Evolutionary conservation across 2,329 filamentous ascomycete species (phyloP).

Genomic region (Alternaria gaisen): DNA sequence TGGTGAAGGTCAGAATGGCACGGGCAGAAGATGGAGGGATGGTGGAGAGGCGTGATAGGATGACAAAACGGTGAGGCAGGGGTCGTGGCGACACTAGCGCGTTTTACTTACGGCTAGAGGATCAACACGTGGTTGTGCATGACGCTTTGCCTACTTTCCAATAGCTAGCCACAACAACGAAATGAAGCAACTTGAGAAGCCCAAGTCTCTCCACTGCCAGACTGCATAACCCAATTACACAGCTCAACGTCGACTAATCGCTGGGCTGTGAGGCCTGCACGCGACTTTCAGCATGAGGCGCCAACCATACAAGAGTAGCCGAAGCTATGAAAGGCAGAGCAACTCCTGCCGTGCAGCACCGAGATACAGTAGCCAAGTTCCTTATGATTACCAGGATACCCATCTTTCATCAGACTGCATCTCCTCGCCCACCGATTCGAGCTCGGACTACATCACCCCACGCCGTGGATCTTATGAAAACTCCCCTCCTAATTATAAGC

Average conservation of each 20-base stretch:
- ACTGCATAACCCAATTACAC: slow-evolving; percentile 6
- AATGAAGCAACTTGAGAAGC: slow-evolving; percentile 5
- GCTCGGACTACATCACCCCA: slow-evolving; percentile 15
- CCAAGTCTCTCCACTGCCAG: slow-evolving; percentile 1
- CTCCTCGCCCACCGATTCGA: slow-evolving; percentile 4
- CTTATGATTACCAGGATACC: slow-evolving; percentile 4
- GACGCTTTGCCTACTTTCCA: slow-evolving; percentile 2
- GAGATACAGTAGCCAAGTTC: not conserved
- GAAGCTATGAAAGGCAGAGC: slow-evolving; percentile 7
- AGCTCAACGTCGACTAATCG: slow-evolving; percentile 3
- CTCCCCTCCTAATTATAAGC: not conserved
- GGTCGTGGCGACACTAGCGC: slow-evolving; percentile 1
- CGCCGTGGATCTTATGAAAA: not conserved
- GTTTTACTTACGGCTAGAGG: slow-evolving; percentile 12
- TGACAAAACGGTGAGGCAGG: not conserved
- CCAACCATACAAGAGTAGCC: slow-evolving; percentile 4
- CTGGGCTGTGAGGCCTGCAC: not conserved
- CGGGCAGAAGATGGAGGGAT: not conserved
- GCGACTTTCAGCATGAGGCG: slow-evolving; percentile 9
- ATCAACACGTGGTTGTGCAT: slow-evolving; percentile 22
- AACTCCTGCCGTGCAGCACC: not conserved
- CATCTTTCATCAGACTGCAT: slow-evolving; percentile 15
- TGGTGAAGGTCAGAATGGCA: not conserved
- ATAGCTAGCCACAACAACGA: slow-evolving; percentile 7
- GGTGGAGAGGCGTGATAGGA: not conserved